Conservation (phyloP, 2,329 filamentous ascomycete genomes). For the Neonectria magnoliae region DNA sequence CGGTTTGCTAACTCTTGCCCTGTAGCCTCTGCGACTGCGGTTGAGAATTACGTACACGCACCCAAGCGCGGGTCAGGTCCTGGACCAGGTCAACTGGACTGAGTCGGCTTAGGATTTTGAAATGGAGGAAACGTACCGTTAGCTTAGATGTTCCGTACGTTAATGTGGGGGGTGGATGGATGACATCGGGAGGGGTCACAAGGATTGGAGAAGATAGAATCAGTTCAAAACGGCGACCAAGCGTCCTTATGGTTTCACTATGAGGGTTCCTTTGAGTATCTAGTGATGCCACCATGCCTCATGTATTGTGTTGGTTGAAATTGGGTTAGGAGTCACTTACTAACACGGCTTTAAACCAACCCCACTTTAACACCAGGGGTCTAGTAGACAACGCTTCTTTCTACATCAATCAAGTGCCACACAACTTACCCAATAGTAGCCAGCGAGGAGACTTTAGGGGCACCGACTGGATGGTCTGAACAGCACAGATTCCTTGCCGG, state of each 20-base stretch:
- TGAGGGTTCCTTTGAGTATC: not conserved
- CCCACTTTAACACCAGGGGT: not conserved
- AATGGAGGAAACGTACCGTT: conserved; percentile 8
- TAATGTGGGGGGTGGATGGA: conserved; percentile 26
- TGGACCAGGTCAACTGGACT: conserved; percentile 97
- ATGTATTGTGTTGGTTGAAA: not conserved
- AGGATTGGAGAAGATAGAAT: conserved; percentile 39
- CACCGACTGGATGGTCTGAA: not conserved
- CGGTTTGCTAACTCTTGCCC: conserved; percentile 31
- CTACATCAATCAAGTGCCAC: not conserved
- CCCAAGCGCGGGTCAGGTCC: conserved; percentile 74
- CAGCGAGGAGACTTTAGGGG: not conserved
- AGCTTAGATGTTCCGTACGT: conserved; percentile 17
- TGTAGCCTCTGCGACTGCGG: conserved; percentile 82
- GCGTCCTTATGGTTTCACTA: conserved; percentile 28
- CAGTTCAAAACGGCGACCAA: conserved; percentile 38
- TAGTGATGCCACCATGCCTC: not conserved
- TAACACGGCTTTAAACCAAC: not conserved
- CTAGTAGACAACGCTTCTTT: not conserved
- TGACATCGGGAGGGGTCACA: conserved; percentile 19
- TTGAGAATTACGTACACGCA: conserved; percentile 85
- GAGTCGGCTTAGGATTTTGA: conserved; percentile 69
- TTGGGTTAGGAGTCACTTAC: not conserved
- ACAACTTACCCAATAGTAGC: not conserved
- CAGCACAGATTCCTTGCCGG: not conserved